Conservation (phyloP, 2,329 filamentous ascomycete genomes). For the Penicillium oxalicum region DNA sequence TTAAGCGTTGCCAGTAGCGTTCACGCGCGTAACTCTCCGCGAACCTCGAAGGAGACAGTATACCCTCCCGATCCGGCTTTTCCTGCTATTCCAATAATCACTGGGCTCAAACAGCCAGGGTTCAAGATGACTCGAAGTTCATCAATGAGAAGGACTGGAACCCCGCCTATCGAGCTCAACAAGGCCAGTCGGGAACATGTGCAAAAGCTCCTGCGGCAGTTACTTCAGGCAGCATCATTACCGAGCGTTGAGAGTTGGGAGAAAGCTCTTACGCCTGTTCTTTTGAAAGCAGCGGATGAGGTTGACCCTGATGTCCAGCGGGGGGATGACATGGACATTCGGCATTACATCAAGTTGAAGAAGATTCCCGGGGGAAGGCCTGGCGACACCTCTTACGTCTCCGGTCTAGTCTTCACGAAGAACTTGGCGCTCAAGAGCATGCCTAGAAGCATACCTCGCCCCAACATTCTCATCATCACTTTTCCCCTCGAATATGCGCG, state of each 20-base stretch:
- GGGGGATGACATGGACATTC: slow-evolving; percentile 93
- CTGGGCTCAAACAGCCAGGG: slow-evolving; percentile 30
- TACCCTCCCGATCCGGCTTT: slow-evolving; percentile 29
- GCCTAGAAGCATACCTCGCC: slow-evolving; percentile 75
- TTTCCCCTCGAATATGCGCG: slow-evolving; percentile 95
- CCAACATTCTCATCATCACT: slow-evolving; percentile 84
- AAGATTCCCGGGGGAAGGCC: slow-evolving; percentile 88
- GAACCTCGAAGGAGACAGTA: slow-evolving; percentile 55
- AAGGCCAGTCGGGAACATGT: slow-evolving; percentile 84
- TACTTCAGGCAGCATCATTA: slow-evolving; percentile 70
- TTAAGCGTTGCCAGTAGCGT: slow-evolving; percentile 74
- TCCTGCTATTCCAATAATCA: slow-evolving; percentile 39
- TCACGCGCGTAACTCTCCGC: slow-evolving; percentile 65
- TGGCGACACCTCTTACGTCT: slow-evolving; percentile 91
- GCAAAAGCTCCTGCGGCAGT: slow-evolving; percentile 72
- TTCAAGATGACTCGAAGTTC: slow-evolving; percentile 67
- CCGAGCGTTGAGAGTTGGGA: slow-evolving; percentile 75
- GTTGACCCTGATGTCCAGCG: slow-evolving; percentile 86
- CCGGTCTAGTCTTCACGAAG: slow-evolving; percentile 94
- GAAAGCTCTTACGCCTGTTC: slow-evolving; percentile 79
- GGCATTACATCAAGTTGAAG: slow-evolving; percentile 95
- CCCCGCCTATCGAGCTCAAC: slow-evolving; percentile 77
- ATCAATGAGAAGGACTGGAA: slow-evolving; percentile 68
- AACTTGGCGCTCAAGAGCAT: slow-evolving; percentile 95
- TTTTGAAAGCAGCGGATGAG: slow-evolving; percentile 86